Evolutionary conservation across 306 rosid species (phyloP).

Genomic region (Mimosa pudica): DNA sequence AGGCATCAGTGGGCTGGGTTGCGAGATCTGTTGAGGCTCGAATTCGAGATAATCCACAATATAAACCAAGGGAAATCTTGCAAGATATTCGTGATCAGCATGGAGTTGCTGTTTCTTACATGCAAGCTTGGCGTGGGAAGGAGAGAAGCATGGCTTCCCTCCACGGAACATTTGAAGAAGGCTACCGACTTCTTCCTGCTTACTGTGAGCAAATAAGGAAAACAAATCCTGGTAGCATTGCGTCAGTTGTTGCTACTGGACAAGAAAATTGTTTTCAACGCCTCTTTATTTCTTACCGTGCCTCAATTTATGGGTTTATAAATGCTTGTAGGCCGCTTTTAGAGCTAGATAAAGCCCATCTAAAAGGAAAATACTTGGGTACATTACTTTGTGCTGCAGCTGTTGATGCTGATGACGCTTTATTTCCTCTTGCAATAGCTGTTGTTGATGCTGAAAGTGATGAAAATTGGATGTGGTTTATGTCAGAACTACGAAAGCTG

Average conservation of each 20-base stretch:
- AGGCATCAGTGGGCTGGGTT: constrained; percentile 99
- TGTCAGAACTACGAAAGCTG: constrained; percentile 95
- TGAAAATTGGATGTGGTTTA: constrained; percentile 99
- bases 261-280: constrained; percentile 93
- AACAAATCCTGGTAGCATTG: constrained; percentile 92
- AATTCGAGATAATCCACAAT: constrained; percentile 91
- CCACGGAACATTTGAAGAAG: constrained; percentile 99
- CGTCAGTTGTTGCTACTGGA: constrained; percentile 91
- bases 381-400: constrained; percentile 85
- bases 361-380: constrained; percentile 53
- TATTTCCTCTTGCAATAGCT: constrained; percentile 91
- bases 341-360: constrained; percentile 5
- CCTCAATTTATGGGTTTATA: constrained; percentile 92
- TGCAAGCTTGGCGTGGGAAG: constrained; percentile 99
- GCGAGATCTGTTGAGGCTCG: constrained; percentile 98
- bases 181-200: constrained; percentile 87
- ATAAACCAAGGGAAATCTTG: constrained; percentile 92
- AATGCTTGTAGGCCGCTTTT: constrained; percentile 97
- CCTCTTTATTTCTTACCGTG: constrained; percentile 81
- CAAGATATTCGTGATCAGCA: constrained; percentile 97
- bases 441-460: constrained; percentile 88
- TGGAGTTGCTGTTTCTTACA: constrained; percentile 98
- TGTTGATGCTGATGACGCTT: constrained; percentile 88
- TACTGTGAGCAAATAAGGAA: constrained; percentile 92
- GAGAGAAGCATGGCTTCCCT: constrained; percentile 99